Conservation (phyloP, 2,329 filamentous ascomycete genomes). For the Fusarium abutilonis region DNA sequence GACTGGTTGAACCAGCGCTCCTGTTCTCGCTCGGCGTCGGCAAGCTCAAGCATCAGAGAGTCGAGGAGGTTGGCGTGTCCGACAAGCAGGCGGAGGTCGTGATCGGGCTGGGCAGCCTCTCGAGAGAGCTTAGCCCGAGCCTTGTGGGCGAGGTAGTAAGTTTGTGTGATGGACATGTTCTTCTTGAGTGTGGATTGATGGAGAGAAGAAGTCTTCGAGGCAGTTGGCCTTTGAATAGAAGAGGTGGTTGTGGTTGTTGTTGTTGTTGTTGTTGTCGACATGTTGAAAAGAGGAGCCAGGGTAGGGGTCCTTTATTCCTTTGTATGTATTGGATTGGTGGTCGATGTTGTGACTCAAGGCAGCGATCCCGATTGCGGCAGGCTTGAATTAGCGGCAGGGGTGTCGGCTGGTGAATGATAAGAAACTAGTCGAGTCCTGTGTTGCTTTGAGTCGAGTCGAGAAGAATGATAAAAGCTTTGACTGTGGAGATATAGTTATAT, state of each 20-base stretch:
- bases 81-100: slow-evolving; percentile 93
- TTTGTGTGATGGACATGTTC: slow-evolving; percentile 98
- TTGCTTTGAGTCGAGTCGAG: slow-evolving; percentile 12
- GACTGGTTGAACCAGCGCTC: slow-evolving; percentile 98
- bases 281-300: slow-evolving; percentile 39
- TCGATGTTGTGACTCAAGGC: slow-evolving; percentile 44
- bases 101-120: slow-evolving; percentile 89
- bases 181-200: slow-evolving; percentile 64
- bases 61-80: slow-evolving; percentile 99
- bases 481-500: background rate
- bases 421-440: slow-evolving; percentile 34
- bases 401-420: slow-evolving; percentile 43
- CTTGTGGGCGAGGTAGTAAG: slow-evolving; percentile 97
- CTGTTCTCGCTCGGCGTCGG: slow-evolving; percentile 93
- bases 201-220: slow-evolving; percentile 45
- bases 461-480: slow-evolving; percentile 16
- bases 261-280: slow-evolving; percentile 46
- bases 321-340: slow-evolving; percentile 39
- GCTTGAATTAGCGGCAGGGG: slow-evolving; percentile 46
- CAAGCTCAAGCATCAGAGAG: slow-evolving; percentile 88
- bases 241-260: slow-evolving; percentile 26
- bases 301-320: slow-evolving; percentile 37
- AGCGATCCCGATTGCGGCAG: slow-evolving; percentile 47
- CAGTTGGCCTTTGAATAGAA: slow-evolving; percentile 41
- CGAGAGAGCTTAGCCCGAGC: slow-evolving; percentile 94